phyloP scores from a whole-genome alignment of 2,329 filamentous ascomycete species.

The Aspergillus pseudoviridinutans region DNA sequence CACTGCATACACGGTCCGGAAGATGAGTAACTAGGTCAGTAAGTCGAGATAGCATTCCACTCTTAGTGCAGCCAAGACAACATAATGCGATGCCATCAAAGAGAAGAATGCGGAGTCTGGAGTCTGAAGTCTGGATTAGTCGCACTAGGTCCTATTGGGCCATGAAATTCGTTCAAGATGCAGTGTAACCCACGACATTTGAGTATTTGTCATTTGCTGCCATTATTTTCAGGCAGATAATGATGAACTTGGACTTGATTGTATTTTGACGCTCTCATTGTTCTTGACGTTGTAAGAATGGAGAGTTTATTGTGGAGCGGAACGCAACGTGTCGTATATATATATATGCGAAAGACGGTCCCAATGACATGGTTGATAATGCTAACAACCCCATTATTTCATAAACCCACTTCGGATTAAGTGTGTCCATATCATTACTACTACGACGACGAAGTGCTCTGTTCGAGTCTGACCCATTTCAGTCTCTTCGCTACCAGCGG shows the following conservation, averaged over 20 bases:
- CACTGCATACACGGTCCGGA: not conserved
- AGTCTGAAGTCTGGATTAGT: not conserved
- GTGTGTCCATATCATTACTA: not conserved
- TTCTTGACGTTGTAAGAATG: too few relatives aligned
- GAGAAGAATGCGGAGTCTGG: not conserved
- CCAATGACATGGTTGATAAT: too few relatives aligned
- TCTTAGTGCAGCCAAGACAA: not conserved
- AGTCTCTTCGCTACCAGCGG: too few relatives aligned
- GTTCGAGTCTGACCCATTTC: too few relatives aligned
- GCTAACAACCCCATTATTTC: too few relatives aligned
- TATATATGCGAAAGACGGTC: not conserved
- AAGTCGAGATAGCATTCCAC: not conserved
- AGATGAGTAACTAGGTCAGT: not conserved
- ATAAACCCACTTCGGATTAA: not conserved
- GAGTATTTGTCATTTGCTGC: not conserved
- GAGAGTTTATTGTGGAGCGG: too few relatives aligned
- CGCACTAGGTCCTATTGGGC: not conserved
- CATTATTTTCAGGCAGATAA: not conserved
- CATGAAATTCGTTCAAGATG: not conserved
- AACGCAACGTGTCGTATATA: not conserved
- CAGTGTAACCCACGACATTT: not conserved
- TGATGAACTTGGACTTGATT: not conserved
- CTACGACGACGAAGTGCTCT: not conserved
- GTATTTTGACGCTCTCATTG: not conserved
- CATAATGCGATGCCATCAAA: not conserved